Evolutionary conservation across 2,329 filamentous ascomycete genomes (phyloP).

Genomic region (Aspergillus sojae): DNA sequence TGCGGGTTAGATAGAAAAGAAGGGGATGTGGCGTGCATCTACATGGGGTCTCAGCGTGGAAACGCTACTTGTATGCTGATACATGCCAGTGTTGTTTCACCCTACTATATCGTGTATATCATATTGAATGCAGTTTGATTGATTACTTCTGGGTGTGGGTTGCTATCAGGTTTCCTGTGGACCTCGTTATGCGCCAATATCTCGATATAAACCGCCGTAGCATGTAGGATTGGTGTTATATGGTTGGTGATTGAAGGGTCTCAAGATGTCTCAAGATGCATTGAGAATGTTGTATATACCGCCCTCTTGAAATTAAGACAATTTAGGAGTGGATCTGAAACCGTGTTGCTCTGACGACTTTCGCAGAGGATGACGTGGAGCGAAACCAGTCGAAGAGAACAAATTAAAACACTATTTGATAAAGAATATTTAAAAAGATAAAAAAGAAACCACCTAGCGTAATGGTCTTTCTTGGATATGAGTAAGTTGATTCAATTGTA

Average conservation of each 20-base stretch:
- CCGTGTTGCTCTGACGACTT: background rate
- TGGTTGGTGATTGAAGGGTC: background rate
- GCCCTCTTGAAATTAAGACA: background rate
- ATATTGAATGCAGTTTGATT: conserved; percentile 41
- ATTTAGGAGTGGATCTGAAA: background rate
- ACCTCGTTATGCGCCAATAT: background rate
- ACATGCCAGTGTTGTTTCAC: conserved; percentile 39
- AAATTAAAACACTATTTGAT: background rate
- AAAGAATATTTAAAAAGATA: background rate
- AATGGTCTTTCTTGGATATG: background rate
- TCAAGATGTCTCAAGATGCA: background rate
- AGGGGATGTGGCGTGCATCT: conserved; percentile 33
- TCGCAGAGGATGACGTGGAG: conserved; percentile 9
- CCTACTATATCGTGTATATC: conserved; percentile 47
- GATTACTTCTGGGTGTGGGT: conserved; percentile 7
- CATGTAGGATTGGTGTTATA: background rate
- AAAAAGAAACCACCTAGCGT: no score
- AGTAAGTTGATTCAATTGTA: background rate
- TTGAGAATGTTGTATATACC: background rate
- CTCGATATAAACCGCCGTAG: background rate
- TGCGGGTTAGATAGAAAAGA: conserved; percentile 38
- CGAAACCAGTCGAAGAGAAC: background rate
- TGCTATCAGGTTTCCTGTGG: background rate
- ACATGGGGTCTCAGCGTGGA: conserved; percentile 31
- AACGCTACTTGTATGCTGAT: conserved; percentile 41